Conservation (phyloP, 148 eudicot genomes). For the Arbutus unedo region DNA sequence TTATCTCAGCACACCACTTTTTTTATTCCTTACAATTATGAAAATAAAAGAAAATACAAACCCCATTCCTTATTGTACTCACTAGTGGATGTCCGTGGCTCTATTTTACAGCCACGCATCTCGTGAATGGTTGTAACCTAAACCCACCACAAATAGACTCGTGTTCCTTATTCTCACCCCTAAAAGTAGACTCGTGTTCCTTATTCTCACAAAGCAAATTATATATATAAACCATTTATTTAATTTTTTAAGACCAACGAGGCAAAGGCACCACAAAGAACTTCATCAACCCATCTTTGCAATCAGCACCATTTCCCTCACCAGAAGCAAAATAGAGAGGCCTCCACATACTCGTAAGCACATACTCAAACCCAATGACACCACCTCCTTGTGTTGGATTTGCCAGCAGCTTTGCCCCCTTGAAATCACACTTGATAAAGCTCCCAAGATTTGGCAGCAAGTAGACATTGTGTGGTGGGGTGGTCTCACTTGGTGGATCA, state of each 20-base stretch:
- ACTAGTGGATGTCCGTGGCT: no score
- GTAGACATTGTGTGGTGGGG: conserved; percentile 19
- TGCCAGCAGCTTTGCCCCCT: conserved; percentile 18
- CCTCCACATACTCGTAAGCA: conserved; percentile 10
- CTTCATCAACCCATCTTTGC: conserved; percentile 19
- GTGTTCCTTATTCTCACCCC: no score
- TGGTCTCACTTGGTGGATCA: conserved; percentile 2
- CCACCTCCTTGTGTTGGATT: conserved; percentile 16
- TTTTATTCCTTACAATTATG: no score
- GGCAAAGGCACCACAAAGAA: conserved; percentile 18
- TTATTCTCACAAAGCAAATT: not conserved
- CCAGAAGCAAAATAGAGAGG: conserved; percentile 19
- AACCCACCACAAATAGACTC: no score
- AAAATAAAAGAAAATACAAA: no score
- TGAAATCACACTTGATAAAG: conserved; percentile 19
- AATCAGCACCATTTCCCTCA: conserved; percentile 14
- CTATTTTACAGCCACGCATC: no score
- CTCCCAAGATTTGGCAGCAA: conserved; percentile 22
- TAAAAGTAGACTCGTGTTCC: not conserved
- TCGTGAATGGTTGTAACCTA: no score
- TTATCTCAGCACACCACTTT: no score
- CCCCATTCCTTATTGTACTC: no score
- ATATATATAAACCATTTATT: not conserved
- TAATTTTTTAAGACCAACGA: not conserved
- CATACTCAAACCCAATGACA: conserved; percentile 8